A percentile compares a stretch with the other conserved stretches of the same genome.
phyloP scores from a whole-genome alignment of 768 basidiomycete species.

The Sutorius australiensis region DNA sequence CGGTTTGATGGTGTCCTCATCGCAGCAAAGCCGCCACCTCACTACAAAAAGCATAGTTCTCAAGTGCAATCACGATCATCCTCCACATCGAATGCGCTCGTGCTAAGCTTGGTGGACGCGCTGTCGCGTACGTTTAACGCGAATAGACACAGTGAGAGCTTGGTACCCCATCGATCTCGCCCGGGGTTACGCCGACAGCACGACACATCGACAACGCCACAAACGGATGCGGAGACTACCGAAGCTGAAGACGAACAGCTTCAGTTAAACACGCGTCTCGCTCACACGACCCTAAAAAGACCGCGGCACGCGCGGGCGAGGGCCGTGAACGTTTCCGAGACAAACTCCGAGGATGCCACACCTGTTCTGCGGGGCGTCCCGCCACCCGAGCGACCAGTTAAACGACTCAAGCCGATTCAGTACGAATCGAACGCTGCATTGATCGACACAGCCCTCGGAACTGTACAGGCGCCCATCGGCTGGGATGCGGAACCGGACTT shows the following conservation, averaged over 20 bases:
- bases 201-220: conserved; percentile 4
- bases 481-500: conserved; percentile 16
- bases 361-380: neutral
- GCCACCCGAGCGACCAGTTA: conserved; percentile 10
- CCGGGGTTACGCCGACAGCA: neutral
- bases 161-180: neutral
- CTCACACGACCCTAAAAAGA: conserved; percentile 4
- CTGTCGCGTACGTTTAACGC: conserved; percentile 26
- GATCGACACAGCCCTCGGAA: conserved; percentile 25
- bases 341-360: conserved; percentile 9
- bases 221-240: conserved; percentile 22
- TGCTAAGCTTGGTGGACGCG: conserved; percentile 22
- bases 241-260: conserved; percentile 21
- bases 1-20: conserved; percentile 27
- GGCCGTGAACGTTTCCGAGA: conserved; percentile 2
- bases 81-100: neutral
- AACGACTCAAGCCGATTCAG: conserved; percentile 17
- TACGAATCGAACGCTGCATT: conserved; percentile 18
- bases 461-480: conserved; percentile 17
- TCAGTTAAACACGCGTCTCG: conserved; percentile 12
- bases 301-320: neutral
- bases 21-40: conserved; percentile 1
- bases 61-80: neutral
- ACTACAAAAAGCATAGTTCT: neutral
- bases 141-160: conserved; percentile 13